Evolutionary conservation across 495 filamentous ascomycete species (phyloP).

Genomic region (Cercophora sp.): DNA sequence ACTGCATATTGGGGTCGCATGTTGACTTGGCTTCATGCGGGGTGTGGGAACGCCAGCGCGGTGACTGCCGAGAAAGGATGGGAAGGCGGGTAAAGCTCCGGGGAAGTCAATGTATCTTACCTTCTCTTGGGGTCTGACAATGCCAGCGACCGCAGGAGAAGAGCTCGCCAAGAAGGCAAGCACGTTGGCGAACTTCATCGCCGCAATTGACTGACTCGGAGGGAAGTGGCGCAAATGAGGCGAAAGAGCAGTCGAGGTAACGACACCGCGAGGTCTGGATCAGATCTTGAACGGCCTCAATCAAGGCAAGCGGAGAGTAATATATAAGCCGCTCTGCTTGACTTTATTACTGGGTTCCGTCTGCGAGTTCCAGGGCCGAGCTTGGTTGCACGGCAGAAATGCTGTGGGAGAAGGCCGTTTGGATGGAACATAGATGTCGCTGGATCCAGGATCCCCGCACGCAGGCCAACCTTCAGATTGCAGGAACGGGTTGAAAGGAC

Average conservation of each 20-base stretch:
- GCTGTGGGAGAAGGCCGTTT: no score
- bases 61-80: constrained; percentile 8
- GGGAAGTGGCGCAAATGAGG: neutral
- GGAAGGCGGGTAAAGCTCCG: neutral
- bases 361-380: constrained; percentile 1
- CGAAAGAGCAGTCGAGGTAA: neutral
- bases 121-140: neutral
- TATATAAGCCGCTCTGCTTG: neutral
- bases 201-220: neutral
- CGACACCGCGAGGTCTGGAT: neutral
- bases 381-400: constrained; percentile 5
- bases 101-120: neutral
- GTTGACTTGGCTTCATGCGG: constrained; percentile 14
- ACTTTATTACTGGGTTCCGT: neutral
- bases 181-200: neutral
- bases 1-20: constrained; percentile 24
- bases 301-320: constrained; percentile 2
- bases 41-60: no score
- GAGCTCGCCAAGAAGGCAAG: neutral
- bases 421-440: neutral
- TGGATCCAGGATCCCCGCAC: neutral
- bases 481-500: neutral
- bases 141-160: neutral
- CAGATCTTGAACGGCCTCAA: no score
- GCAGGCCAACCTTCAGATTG: neutral